Percentiles rank a stretch among this genome's conserved stretches.
Conservation (phyloP, 1,139 yeast genomes). For the Scheffersomyces insectosa region DNA sequence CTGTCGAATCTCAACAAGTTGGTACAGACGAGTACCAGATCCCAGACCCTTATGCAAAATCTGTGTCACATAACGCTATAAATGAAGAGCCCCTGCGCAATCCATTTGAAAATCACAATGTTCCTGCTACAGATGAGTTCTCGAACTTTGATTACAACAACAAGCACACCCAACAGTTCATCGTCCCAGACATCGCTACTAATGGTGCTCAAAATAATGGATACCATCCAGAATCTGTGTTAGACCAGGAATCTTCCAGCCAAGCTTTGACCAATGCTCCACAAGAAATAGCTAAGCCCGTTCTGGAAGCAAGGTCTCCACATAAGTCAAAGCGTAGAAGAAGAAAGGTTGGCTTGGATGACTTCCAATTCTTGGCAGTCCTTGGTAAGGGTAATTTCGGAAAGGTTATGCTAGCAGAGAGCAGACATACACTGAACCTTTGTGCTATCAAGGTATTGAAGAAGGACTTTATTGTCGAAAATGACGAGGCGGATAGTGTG, state of each 20-base stretch:
- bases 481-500: slow-evolving; percentile 94
- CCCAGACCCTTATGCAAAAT: slow-evolving; percentile 8
- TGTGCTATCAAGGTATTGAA: slow-evolving; percentile 96
- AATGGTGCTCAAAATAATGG: not conserved
- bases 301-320: slow-evolving; percentile 11
- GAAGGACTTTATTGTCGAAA: slow-evolving; percentile 91
- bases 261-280: not conserved
- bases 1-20: slow-evolving; percentile 9
- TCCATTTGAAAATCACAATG: slow-evolving; percentile 17
- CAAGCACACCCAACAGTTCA: slow-evolving; percentile 15
- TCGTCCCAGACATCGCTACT: slow-evolving; percentile 15
- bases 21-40: slow-evolving; percentile 1
- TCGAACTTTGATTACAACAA: slow-evolving; percentile 35
- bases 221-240: not conserved
- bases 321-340: slow-evolving; percentile 38
- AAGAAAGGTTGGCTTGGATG: slow-evolving; percentile 89
- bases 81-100: slow-evolving; percentile 4
- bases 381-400: slow-evolving; percentile 98
- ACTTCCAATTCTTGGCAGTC: slow-evolving; percentile 89
- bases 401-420: slow-evolving; percentile 94
- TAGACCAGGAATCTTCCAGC: not conserved
- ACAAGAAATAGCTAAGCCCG: not conserved
- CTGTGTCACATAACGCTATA: slow-evolving; percentile 1
- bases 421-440: slow-evolving; percentile 71
- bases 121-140: slow-evolving; percentile 14